These are phyloP conservation scores for Pulveroboletus sp. DNA, from an alignment of 768 basidiomycete genomes.

Conservation along the genomic window DNA sequence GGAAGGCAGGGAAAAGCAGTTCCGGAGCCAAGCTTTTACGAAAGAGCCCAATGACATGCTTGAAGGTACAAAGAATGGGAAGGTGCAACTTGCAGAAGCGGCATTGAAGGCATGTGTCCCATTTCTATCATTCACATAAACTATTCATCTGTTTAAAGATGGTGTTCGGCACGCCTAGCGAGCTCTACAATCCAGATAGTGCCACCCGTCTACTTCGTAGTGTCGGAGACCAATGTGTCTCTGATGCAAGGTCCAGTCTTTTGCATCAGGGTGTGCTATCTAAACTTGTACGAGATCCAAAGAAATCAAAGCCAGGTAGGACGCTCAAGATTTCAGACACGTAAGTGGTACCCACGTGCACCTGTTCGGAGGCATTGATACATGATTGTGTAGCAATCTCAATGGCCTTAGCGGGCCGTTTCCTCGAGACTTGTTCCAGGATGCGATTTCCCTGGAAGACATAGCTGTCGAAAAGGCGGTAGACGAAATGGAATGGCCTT, in stretches of 20 bases:
- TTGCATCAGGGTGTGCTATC: slow-evolving; percentile 62
- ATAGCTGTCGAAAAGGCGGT: slow-evolving; percentile 44
- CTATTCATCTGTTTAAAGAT: slow-evolving; percentile 45
- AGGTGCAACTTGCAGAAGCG: slow-evolving; percentile 55
- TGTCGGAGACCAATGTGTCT: slow-evolving; percentile 53
- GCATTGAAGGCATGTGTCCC: slow-evolving; percentile 56
- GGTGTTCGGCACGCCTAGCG: slow-evolving; percentile 68
- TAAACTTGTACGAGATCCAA: slow-evolving; percentile 57
- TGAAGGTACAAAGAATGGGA: slow-evolving; percentile 28
- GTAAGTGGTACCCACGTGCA: slow-evolving; percentile 30
- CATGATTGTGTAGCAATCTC: slow-evolving; percentile 48
- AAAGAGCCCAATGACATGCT: slow-evolving; percentile 33
- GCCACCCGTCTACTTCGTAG: slow-evolving; percentile 55
- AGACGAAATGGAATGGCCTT: slow-evolving; percentile 72
- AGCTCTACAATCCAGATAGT: slow-evolving; percentile 57
- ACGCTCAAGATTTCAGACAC: slow-evolving; percentile 71
- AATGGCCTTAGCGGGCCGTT: slow-evolving; percentile 63
- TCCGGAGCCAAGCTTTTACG: slow-evolving; percentile 55
- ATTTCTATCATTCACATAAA: neutral
- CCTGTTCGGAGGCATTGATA: neutral
- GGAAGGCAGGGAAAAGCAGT: slow-evolving; percentile 68
- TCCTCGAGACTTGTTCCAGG: slow-evolving; percentile 60
- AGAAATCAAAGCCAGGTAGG: slow-evolving; percentile 65
- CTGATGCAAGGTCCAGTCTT: slow-evolving; percentile 53
- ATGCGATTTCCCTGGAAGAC: slow-evolving; percentile 62